Evolutionary conservation across 2,329 filamentous ascomycete genomes (phyloP).

Genomic region (Beauveria sp.): DNA sequence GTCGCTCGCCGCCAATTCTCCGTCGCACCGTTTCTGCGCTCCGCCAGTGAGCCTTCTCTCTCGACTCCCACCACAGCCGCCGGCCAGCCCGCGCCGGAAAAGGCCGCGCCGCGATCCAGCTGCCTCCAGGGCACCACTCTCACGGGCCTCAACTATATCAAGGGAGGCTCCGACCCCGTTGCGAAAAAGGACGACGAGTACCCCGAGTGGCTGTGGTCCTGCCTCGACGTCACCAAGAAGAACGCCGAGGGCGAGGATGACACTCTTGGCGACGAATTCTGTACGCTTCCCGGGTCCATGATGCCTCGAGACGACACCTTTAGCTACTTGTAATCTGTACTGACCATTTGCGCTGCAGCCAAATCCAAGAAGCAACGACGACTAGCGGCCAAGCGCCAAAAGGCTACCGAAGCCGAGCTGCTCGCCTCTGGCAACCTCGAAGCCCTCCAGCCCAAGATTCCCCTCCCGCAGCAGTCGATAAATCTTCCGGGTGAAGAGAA

Average conservation of each 20-base stretch:
- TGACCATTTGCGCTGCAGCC: conserved; percentile 37
- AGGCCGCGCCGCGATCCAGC: conserved; percentile 34
- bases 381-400: conserved; percentile 58
- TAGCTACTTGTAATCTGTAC: background rate
- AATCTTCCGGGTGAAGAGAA: conserved; percentile 54
- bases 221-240: conserved; percentile 56
- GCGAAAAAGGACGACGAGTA: conserved; percentile 70
- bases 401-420: conserved; percentile 49
- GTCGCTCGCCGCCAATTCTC: conserved; percentile 34
- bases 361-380: conserved; percentile 80
- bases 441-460: conserved; percentile 59
- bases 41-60: conserved; percentile 29
- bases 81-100: conserved; percentile 22
- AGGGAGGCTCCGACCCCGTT: conserved; percentile 64
- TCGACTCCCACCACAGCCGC: conserved; percentile 27
- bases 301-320: background rate
- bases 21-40: conserved; percentile 27
- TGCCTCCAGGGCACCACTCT: conserved; percentile 63
- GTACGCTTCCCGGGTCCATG: conserved; percentile 41
- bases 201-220: conserved; percentile 72
- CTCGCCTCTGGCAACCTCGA: conserved; percentile 59
- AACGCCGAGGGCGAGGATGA: conserved; percentile 39
- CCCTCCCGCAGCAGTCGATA: conserved; percentile 68
- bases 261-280: conserved; percentile 67
- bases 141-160: conserved; percentile 69